Base-by-base conservation (phyloP, 768 basidiomycete genomes). In the Neoboletus brunneissimus region DNA sequence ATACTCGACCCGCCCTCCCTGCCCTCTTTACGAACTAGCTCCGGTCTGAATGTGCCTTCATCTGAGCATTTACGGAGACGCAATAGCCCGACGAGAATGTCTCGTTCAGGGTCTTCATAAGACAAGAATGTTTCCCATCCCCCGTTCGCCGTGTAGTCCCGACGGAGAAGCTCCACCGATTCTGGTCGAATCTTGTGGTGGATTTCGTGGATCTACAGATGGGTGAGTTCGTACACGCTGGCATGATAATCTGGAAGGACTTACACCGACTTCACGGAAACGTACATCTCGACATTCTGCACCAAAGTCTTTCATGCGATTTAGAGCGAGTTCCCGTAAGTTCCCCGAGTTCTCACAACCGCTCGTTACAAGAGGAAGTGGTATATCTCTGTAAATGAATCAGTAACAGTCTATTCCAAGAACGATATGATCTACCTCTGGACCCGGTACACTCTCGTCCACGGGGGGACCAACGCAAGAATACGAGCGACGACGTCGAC, bases 41-140 rank as follows among this genome's bases (percentile, higher is more conserved):
- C 97, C 25, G 93, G 91, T 48, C 97, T 81, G 78, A 95, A 99
- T 3, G 96, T 98, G 2, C 95, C 95, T 59, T 98, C 96, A 54
- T 95, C 92, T 1, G 94, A 96, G 68, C 97, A 98, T 70, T 95
- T 98, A 48, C 97, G 80, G 64, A 99, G 76, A 32, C 97, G 84
- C 38, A 99, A 79, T 29, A 99, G 75, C 22, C 97, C 97, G 57
- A 99, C 86, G 44, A 99, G 85, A 71, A 99, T 98, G 66, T 99
- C 97, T 52, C 84, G 85, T 73, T 94, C 94, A 7, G 97, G 96
- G 71, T 99, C 97, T 75, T 99, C 97, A 69, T 98, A 99, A 29
- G 95, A 96, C 6, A 99, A 76, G 82, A 99, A 99, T 2, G 97
- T 98, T 76, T 99, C 97, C 97, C 97, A 99, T 45, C 97, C 95